Percentiles rank a stretch among this genome's conserved stretches.
Conservation (phyloP, 148 eudicot species). For the Silene latifolia region DNA sequence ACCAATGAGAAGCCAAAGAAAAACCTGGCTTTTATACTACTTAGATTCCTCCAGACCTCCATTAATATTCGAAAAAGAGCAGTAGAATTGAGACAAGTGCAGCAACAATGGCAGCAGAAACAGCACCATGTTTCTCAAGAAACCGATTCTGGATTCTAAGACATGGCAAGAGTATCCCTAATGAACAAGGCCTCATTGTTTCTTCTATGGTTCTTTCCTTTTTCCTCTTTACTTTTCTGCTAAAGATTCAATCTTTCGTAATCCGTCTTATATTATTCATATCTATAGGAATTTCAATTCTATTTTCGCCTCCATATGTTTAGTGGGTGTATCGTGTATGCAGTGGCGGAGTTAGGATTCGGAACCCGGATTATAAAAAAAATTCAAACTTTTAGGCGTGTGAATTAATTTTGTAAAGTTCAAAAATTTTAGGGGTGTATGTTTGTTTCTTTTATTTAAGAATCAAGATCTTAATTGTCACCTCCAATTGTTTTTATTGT, state of each 20-base stretch:
- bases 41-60: too few relatives aligned
- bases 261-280: not conserved
- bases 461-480: not conserved
- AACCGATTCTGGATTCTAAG: slow-evolving; percentile 86
- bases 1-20: too few relatives aligned
- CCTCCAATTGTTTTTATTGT: not conserved
- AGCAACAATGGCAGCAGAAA: not conserved
- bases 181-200: slow-evolving; percentile 68
- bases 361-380: not conserved
- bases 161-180: slow-evolving; percentile 94
- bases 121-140: slow-evolving; percentile 34
- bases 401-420: not conserved
- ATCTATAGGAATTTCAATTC: not conserved
- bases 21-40: too few relatives aligned
- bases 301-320: not conserved
- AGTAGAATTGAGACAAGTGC: too few relatives aligned
- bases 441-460: not conserved
- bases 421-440: not conserved
- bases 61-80: too few relatives aligned
- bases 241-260: not conserved
- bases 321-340: not conserved
- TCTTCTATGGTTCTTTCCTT: slow-evolving; percentile 62
- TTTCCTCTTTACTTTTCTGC: not conserved
- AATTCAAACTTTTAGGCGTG: not conserved
- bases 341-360: not conserved